A percentile compares a stretch with the other conserved stretches of the same genome.
Conservation (phyloP, 2,329 filamentous ascomycete genomes). For the Talaromyces sp. region DNA sequence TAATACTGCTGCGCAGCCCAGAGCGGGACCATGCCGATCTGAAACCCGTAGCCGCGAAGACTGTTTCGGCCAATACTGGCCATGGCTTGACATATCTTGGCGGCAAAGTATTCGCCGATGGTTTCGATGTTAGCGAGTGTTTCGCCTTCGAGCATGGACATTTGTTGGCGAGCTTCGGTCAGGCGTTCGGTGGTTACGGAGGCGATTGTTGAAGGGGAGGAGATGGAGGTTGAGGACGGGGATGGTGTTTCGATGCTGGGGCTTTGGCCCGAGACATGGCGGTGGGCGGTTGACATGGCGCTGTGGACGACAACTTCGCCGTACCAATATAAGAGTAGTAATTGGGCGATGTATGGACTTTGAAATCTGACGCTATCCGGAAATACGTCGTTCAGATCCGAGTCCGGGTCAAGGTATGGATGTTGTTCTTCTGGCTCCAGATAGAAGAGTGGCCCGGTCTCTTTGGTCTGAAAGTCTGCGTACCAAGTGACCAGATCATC, state of each 20-base stretch:
- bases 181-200: not conserved
- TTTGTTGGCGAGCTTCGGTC: conserved; percentile 1
- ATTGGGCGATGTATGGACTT: conserved; percentile 14
- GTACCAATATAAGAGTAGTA: conserved; percentile 17
- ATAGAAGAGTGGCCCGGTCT: conserved; percentile 14
- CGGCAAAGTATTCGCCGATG: conserved; percentile 15
- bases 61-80: conserved; percentile 14
- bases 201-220: not conserved
- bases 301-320: conserved; percentile 17
- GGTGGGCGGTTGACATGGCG: conserved; percentile 15
- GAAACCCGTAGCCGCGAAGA: conserved; percentile 17
- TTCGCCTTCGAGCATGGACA: conserved; percentile 3
- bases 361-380: conserved; percentile 15
- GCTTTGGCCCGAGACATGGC: not conserved
- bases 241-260: not conserved
- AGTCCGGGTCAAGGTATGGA: conserved; percentile 16
- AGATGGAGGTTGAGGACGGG: not conserved
- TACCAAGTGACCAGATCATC: conserved; percentile 15
- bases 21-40: conserved; percentile 16
- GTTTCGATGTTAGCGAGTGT: conserved; percentile 7
- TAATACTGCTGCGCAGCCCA: conserved; percentile 17
- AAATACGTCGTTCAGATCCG: conserved; percentile 13
- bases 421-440: conserved; percentile 16
- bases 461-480: conserved; percentile 14
- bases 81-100: conserved; percentile 18